Conservation (phyloP, 2,329 filamentous ascomycete genomes). For the Tolypocladium capitatum region DNA sequence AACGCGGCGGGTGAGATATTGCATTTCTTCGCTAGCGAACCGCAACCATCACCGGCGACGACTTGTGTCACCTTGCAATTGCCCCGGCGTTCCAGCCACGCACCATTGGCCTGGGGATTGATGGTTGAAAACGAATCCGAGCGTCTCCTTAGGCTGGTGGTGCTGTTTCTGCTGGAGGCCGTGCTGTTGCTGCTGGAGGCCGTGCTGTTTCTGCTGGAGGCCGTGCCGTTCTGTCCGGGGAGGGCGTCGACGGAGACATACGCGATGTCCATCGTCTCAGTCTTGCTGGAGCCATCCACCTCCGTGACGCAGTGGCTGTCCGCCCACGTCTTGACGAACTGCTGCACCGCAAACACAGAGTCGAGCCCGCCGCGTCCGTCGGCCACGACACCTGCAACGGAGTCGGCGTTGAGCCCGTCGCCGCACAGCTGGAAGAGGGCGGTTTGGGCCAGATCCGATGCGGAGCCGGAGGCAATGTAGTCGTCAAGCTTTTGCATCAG, state of each 20-base stretch:
- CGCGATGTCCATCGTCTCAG: not conserved
- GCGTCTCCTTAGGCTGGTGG: not conserved
- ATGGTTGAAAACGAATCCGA: not conserved
- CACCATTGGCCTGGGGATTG: no score
- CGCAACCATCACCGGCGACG: conserved; percentile 21
- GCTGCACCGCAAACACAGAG: not conserved
- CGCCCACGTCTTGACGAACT: not conserved
- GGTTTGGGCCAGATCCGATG: not conserved
- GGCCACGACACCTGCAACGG: not conserved
- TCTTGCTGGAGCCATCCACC: not conserved
- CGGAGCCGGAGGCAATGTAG: not conserved
- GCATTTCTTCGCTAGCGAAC: conserved; percentile 22
- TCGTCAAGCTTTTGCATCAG: not conserved
- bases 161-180: no score
- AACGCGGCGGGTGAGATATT: conserved; percentile 24
- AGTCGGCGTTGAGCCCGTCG: not conserved
- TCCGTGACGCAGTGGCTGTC: not conserved
- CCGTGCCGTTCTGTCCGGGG: not conserved
- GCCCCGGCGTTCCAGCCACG: not conserved
- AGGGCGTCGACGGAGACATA: not conserved
- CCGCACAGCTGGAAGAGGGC: not conserved
- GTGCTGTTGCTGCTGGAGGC: no score
- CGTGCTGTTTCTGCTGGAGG: no score
- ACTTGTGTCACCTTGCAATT: not conserved
- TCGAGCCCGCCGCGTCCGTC: not conserved